Evolutionary conservation across 106 monocot species (phyloP), one percentile per base, ranked within the genome.

Genomic region (Dioscorea alata): DNA sequence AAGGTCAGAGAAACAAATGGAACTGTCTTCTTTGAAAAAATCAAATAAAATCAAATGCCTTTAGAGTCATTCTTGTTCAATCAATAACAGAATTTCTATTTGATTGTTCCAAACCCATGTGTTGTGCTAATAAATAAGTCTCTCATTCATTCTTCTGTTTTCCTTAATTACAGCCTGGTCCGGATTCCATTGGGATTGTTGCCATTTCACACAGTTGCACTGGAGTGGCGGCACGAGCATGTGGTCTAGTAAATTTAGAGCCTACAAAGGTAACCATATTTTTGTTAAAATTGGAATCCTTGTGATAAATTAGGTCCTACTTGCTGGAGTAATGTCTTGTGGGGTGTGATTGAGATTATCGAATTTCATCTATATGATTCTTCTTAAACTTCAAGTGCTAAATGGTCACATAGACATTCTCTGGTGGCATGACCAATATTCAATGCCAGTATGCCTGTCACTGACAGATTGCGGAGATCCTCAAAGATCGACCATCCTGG

Each of bases 121-220:
- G 10, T 42, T 42, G 42, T 42, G 42, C 42, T 42, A 42, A 6
- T 42, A 42, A 42, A 42, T 42, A 28, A 28, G 3, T 28, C 28
- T 42, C 4, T 42, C 10, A 6, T 28, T 65, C 6, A 13, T 59
- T 71, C 16, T 2, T 59, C 64, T 50, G n/a, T 42, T 24, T 42
- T 24, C 18, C 57, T 33, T 72, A 28, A 73, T 69, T 18, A 59
- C 70, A 96, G 97, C 97, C 97, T 97, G 97, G 97, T 97, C 97
- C 97, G 92, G 97, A 97, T 92, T 92, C 97, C 49, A 86, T 92
- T 79, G 99, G 87, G 25, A 99, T 93, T 70, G 78, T 99, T 75
- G 87, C 90, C 48, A 82, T 93, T 74, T 90, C 99, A 63, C 80
- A 86, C 59, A 83, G 69, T 75, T 83, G 85, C 75, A 84, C 77